Evolutionary conservation across 768 basidiomycete species (phyloP).

Genomic region (Rubroboletus pulcherrimus): DNA sequence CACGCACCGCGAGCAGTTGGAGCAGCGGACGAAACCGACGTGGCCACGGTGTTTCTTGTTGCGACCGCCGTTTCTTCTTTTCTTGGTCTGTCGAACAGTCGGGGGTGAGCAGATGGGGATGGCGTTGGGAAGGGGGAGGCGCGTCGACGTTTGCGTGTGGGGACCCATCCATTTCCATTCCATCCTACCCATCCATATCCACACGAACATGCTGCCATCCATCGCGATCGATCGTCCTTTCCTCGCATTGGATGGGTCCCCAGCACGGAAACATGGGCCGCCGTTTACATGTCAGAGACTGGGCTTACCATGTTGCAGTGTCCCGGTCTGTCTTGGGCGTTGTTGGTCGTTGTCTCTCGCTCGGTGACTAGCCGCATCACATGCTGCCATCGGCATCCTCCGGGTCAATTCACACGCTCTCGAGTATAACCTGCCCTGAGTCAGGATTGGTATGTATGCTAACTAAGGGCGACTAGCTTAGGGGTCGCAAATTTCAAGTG

Average conservation of each 20-base stretch:
- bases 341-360: slow-evolving; percentile 3
- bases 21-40: slow-evolving; percentile 92
- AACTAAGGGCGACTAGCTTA: too few relatives aligned
- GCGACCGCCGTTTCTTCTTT: slow-evolving; percentile 98
- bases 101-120: neutral
- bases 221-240: neutral
- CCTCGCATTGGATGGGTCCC: neutral
- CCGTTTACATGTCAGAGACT: neutral
- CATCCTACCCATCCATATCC: neutral
- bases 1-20: slow-evolving; percentile 98
- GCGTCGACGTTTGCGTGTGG: neutral
- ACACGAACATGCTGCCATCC: slow-evolving; percentile 2
- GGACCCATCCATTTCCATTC: slow-evolving; percentile 5
- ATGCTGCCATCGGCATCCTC: slow-evolving; percentile 18
- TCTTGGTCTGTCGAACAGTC: slow-evolving; percentile 71
- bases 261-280: neutral
- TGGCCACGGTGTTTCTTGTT: slow-evolving; percentile 99
- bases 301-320: slow-evolving; percentile 30
- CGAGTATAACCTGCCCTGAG: slow-evolving; percentile 27
- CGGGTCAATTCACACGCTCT: slow-evolving; percentile 20
- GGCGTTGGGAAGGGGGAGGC: neutral
- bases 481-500: neutral
- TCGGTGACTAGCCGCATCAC: slow-evolving; percentile 1
- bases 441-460: neutral
- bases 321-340: slow-evolving; percentile 22